Conservation (phyloP, 2,329 filamentous ascomycete species). For the Parafenestella ontariensis region DNA sequence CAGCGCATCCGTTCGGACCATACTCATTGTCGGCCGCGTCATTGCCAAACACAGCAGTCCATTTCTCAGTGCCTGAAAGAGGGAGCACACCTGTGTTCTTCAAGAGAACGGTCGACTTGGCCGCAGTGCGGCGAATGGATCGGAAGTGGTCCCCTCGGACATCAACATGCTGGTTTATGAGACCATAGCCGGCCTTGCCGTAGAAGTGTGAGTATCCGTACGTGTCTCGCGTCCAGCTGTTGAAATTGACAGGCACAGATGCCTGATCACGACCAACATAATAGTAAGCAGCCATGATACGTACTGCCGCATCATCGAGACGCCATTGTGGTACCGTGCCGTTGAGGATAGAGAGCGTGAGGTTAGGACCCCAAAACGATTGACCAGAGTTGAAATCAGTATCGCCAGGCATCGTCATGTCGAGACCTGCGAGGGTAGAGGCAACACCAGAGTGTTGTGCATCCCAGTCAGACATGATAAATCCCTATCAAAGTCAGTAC, state of each 20-base stretch:
- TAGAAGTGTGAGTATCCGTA: conserved; percentile 72
- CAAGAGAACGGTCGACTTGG: conserved; percentile 83
- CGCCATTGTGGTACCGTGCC: conserved; percentile 88
- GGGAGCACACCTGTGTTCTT: conserved; percentile 65
- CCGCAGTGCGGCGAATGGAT: conserved; percentile 77
- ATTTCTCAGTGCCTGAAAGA: conserved; percentile 54
- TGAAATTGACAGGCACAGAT: conserved; percentile 75
- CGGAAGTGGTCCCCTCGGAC: conserved; percentile 77
- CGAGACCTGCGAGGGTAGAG: conserved; percentile 74
- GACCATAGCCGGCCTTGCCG: conserved; percentile 66
- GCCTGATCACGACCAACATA: conserved; percentile 64
- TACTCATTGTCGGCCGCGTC: conserved; percentile 56
- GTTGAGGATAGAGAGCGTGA: conserved; percentile 87
- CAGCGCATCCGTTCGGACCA: conserved; percentile 57
- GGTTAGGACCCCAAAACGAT: conserved; percentile 84
- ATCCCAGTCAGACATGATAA: conserved; percentile 73
- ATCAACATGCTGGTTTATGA: conserved; percentile 81
- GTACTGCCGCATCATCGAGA: conserved; percentile 88
- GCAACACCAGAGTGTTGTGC: conserved; percentile 75
- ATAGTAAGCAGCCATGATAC: conserved; percentile 74
- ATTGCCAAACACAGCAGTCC: conserved; percentile 59
- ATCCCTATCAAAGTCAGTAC: conserved; percentile 5
- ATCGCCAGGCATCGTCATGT: conserved; percentile 87
- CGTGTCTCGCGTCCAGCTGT: conserved; percentile 83
- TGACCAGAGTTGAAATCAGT: conserved; percentile 74